Base-by-base conservation (phyloP, 148 eudicot species). In the Amaranthus cruentus region DNA sequence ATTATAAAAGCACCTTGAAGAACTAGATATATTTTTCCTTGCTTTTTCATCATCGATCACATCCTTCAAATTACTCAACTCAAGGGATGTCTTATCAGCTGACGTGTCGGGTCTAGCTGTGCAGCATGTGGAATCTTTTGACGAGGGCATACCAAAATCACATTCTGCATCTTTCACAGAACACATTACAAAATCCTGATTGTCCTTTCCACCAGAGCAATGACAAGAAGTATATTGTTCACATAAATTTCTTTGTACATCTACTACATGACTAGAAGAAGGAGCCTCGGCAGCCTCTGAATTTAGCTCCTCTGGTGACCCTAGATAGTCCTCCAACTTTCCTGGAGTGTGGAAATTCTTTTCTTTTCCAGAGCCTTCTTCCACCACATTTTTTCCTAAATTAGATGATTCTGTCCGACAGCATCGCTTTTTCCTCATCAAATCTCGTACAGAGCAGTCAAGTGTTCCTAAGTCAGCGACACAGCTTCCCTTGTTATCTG, bases 401-500 rank as follows among this genome's bases (percentile, higher is more conserved):
- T 78, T 84, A 74, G 79, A 74, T 42, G 78, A 68, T 71, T 83
- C 91, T 58, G 57, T 67, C 67, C 71, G 80, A 48, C 79, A 66
- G 73, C 83, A 74, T 47, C 91, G 87, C 67, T 88, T 96, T 84
- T 81, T 86, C 81, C 96, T 90, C 97, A 96, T 96, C 71, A 96
- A 80, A 72, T 96, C 99, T 56, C 99, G 86, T 65, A 89, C 79
- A 62, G 99, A 92, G 81, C 86, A 86, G 57, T 78, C 83, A 75
- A 84, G 55, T 70, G 76, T 78, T 77, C 79, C 85, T 64, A 68
- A 74, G 72, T 77, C 86, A 68, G 67, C 70, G 42, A 48, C 56
- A 66, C 57, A 44, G 69, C 65, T 9, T 63, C 28, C 69, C 75
- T 79, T 81, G 55, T 66, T 71, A 60, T 82, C 79, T 50, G 21